Conservation (phyloP, 2,329 filamentous ascomycete genomes). For the Thielaviopsis punctulata region DNA sequence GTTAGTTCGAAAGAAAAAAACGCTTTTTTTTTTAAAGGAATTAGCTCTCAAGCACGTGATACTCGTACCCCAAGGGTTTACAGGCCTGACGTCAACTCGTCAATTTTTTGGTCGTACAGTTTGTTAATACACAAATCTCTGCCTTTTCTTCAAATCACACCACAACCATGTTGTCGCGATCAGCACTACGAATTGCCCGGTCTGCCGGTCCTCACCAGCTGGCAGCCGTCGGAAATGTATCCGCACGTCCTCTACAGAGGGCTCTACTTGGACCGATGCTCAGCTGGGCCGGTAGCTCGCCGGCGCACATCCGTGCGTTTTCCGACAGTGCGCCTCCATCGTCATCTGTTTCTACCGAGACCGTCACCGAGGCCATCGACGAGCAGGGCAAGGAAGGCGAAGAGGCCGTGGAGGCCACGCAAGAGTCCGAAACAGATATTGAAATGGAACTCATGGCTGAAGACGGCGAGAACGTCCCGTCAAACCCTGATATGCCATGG, state of each 20-base stretch:
- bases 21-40: neutral
- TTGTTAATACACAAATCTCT: neutral
- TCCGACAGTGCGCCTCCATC: neutral
- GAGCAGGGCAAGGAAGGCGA: no score
- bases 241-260: neutral
- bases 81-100: neutral
- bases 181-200: neutral
- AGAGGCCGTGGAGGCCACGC: neutral
- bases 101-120: neutral
- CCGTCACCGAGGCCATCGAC: neutral
- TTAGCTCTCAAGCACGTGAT: neutral
- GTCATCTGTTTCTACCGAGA: neutral
- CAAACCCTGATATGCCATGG: slow-evolving; percentile 45
- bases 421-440: slow-evolving; percentile 12
- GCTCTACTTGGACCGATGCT: neutral
- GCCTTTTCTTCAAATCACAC: neutral
- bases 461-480: slow-evolving; percentile 12
- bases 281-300: neutral
- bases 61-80: neutral
- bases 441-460: slow-evolving; percentile 9
- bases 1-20: neutral
- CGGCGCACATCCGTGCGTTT: neutral
- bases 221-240: neutral
- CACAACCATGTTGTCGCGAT: neutral
- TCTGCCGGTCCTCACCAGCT: neutral